Evolutionary conservation across 495 filamentous ascomycete genomes (phyloP).

Genomic region (Aspergillus carlsbadensis): DNA sequence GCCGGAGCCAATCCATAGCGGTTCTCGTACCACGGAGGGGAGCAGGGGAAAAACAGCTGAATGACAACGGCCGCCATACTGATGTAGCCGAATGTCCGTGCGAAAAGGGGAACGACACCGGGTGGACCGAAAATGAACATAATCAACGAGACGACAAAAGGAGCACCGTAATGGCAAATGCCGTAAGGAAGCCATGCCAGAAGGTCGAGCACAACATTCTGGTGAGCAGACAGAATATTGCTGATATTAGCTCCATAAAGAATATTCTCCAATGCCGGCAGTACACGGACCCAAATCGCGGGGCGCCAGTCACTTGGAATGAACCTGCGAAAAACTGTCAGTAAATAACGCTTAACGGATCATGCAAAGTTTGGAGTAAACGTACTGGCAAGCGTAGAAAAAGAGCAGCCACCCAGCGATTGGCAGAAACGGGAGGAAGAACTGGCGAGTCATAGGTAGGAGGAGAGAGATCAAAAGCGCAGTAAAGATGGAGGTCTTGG

Average conservation of each 20-base stretch:
- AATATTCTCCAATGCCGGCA: slow-evolving; percentile 95
- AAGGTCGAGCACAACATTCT: slow-evolving; percentile 74
- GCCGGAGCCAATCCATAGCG: slow-evolving; percentile 83
- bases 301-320: slow-evolving; percentile 82
- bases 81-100: slow-evolving; percentile 86
- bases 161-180: slow-evolving; percentile 80
- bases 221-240: slow-evolving; percentile 90
- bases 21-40: slow-evolving; percentile 94
- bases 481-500: slow-evolving; percentile 67
- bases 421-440: slow-evolving; percentile 83
- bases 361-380: slow-evolving; percentile 15
- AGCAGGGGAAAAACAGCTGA: slow-evolving; percentile 88
- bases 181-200: slow-evolving; percentile 95
- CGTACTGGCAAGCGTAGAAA: slow-evolving; percentile 89
- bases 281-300: slow-evolving; percentile 89
- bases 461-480: slow-evolving; percentile 68
- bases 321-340: slow-evolving; percentile 57
- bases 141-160: slow-evolving; percentile 67
- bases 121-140: slow-evolving; percentile 89
- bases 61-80: slow-evolving; percentile 81
- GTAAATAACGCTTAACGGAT: slow-evolving; percentile 6
- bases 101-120: slow-evolving; percentile 80
- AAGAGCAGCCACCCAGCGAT: slow-evolving; percentile 82
- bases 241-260: slow-evolving; percentile 94
- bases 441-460: slow-evolving; percentile 85